These are phyloP conservation scores for Brasenia schreberi DNA, from an alignment of 164 flowering plant species.

Conservation along the genomic window DNA sequence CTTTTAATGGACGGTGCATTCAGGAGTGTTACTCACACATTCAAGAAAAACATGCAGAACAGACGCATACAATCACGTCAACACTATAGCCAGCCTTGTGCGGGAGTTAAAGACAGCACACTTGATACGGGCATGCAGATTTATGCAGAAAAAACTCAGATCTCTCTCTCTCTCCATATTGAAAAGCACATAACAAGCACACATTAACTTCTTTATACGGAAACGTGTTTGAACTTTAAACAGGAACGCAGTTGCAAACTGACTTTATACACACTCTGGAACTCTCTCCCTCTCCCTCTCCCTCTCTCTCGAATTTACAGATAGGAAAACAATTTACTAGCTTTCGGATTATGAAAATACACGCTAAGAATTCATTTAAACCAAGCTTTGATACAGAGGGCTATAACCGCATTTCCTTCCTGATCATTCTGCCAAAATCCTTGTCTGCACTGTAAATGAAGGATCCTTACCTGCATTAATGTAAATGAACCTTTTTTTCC, in stretches of 20 bases:
- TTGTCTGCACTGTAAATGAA: too few species aligned
- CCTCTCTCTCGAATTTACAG: background rate
- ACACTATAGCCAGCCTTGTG: background rate
- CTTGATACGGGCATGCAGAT: background rate
- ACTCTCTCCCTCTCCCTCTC: background rate
- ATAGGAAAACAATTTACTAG: too few species aligned
- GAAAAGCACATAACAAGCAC: background rate
- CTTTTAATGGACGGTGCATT: background rate
- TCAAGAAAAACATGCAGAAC: background rate
- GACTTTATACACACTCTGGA: background rate
- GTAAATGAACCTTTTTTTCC: too few species aligned
- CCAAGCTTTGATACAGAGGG: too few species aligned
- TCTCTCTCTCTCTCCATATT: background rate
- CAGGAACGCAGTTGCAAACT: background rate
- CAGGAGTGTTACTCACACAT: background rate
- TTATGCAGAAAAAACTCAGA: background rate
- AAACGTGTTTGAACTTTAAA: background rate
- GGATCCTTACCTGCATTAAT: too few species aligned
- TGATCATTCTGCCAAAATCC: too few species aligned
- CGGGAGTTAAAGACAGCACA: background rate
- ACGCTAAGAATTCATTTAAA: too few species aligned
- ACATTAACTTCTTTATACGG: background rate
- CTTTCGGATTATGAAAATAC: too few species aligned
- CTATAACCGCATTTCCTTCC: too few species aligned
- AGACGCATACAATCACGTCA: background rate